Conservation (phyloP, 73 alveolate species). For the Paramecium octaurelia region DNA sequence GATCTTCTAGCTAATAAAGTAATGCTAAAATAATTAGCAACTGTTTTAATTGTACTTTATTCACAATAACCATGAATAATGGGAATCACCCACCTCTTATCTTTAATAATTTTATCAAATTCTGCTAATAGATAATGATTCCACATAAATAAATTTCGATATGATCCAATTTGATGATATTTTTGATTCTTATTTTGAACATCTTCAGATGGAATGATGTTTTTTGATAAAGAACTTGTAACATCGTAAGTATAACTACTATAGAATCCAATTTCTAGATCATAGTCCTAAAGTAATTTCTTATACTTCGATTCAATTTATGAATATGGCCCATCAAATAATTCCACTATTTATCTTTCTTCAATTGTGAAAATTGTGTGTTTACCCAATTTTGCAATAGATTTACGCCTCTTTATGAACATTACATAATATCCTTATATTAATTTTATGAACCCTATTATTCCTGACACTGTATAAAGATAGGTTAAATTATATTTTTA, state of each 20-base stretch:
- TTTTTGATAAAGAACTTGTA: conserved; percentile 75
- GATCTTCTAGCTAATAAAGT: conserved; percentile 83
- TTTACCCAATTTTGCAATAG: conserved; percentile 63
- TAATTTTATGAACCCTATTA: conserved; percentile 61
- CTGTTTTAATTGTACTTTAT: conserved; percentile 64
- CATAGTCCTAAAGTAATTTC: conserved; percentile 66
- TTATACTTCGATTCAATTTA: conserved; percentile 70
- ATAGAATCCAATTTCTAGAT: conserved; percentile 77
- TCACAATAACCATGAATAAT: conserved; percentile 88
- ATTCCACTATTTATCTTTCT: conserved; percentile 35
- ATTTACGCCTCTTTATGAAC: conserved; percentile 26
- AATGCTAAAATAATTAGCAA: conserved; percentile 61
- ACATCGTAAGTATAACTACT: conserved; percentile 82
- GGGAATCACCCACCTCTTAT: conserved; percentile 91
- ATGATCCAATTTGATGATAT: not conserved
- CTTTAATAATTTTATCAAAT: conserved; percentile 62
- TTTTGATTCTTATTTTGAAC: not conserved
- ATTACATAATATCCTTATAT: conserved; percentile 62
- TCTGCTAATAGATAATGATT: conserved; percentile 80
- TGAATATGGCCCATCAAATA: conserved; percentile 48
- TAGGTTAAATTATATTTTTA: not conserved
- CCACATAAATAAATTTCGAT: conserved; percentile 86
- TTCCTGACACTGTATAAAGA: conserved; percentile 45
- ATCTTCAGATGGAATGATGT: conserved; percentile 43
- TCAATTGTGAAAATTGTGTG: conserved; percentile 55